phyloP scores from a whole-genome alignment of 257 asterid genomes.

The Nicotiana obtusifolia region DNA sequence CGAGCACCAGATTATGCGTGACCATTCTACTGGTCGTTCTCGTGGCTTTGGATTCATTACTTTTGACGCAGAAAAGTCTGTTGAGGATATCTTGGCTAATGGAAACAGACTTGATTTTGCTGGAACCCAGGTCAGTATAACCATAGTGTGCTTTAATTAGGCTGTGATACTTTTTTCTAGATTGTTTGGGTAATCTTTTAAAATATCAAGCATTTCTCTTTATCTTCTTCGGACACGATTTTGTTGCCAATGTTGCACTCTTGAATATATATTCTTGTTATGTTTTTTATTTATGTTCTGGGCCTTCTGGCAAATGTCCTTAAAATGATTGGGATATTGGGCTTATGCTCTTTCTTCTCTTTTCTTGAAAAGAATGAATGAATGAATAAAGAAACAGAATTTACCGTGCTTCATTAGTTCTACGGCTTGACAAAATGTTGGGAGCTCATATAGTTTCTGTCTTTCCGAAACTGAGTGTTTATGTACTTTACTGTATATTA shows the following conservation, averaged over 20 bases:
- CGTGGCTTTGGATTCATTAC: conserved; percentile 61
- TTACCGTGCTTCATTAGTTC: neutral
- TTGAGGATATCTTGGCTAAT: conserved; percentile 44
- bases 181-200: neutral
- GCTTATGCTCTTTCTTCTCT: neutral
- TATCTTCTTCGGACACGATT: neutral
- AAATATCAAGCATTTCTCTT: neutral
- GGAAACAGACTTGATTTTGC: conserved; percentile 53
- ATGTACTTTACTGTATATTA: neutral
- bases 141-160: neutral
- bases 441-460: neutral
- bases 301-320: neutral
- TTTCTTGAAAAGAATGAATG: neutral
- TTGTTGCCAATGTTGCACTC: neutral
- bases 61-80: conserved; percentile 48
- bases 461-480: no score
- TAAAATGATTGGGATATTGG: neutral
- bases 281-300: neutral
- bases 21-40: conserved; percentile 50
- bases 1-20: conserved; percentile 58
- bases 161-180: neutral
- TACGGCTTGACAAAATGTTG: neutral
- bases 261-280: neutral
- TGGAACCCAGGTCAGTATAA: conserved; percentile 46
- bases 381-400: neutral